Percentiles rank a stretch among this genome's conserved stretches.
phyloP scores from a whole-genome alignment of 1,139 yeast species.

The Kurtzmaniella natalensis region DNA sequence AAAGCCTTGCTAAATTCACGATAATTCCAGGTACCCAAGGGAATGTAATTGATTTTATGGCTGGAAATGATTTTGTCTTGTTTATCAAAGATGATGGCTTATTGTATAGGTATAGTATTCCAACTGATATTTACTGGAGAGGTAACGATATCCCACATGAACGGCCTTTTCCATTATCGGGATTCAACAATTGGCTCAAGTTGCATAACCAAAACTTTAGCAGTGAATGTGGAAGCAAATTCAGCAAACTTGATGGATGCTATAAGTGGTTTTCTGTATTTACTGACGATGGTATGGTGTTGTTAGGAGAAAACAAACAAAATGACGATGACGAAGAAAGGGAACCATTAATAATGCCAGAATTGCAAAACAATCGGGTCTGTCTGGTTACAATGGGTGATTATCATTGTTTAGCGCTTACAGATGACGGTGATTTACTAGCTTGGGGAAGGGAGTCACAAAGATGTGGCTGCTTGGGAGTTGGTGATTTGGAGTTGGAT shows the following conservation, averaged over 20 bases:
- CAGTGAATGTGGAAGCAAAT: constrained; percentile 18
- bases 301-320: constrained; percentile 33
- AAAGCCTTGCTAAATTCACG: constrained; percentile 32
- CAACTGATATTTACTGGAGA: constrained; percentile 14
- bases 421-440: constrained; percentile 53
- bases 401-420: constrained; percentile 63
- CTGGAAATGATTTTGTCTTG: constrained; percentile 49
- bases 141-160: constrained; percentile 2
- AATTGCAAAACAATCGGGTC: constrained; percentile 49
- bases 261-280: constrained; percentile 50
- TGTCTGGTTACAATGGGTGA: constrained; percentile 67
- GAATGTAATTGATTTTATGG: constrained; percentile 52
- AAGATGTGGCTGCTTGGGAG: constrained; percentile 66
- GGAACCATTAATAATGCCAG: constrained; percentile 28
- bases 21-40: constrained; percentile 36
- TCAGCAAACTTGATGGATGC: constrained; percentile 47
- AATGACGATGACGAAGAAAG: constrained; percentile 9
- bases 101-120: constrained; percentile 38
- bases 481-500: constrained; percentile 35
- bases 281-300: constrained; percentile 46
- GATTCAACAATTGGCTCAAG: constrained; percentile 29
- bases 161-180: constrained; percentile 5
- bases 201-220: constrained; percentile 12
- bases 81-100: constrained; percentile 45
- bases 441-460: constrained; percentile 70